These are phyloP conservation scores for Ophiostoma piceae DNA, from an alignment of 2,329 filamentous ascomycete genomes.

Conservation along the genomic window DNA sequence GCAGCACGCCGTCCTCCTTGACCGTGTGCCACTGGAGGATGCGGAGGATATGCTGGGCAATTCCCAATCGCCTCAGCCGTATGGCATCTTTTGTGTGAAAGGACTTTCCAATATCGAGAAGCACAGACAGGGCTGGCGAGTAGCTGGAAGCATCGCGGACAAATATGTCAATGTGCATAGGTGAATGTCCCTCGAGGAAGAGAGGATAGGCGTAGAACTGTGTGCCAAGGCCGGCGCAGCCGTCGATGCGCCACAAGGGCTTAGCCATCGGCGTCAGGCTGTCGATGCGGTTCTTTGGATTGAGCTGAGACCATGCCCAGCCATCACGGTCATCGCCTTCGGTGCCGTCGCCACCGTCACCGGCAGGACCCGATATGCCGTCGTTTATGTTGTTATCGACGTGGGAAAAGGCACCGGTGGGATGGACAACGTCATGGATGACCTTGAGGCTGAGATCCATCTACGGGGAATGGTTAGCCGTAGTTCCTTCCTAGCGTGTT, in stretches of 20 bases:
- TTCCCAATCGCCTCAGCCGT: constrained; percentile 46
- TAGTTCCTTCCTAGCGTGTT: constrained; percentile 1
- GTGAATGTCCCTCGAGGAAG: constrained; percentile 42
- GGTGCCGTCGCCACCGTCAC: background rate
- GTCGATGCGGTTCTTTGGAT: constrained; percentile 57
- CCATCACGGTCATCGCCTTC: constrained; percentile 5
- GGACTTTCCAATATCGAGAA: constrained; percentile 47
- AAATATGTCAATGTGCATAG: constrained; percentile 55
- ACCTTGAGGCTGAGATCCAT: constrained; percentile 52
- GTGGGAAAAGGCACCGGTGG: constrained; percentile 48
- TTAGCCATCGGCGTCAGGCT: constrained; percentile 43
- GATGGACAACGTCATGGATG: constrained; percentile 54
- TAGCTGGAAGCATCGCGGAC: constrained; percentile 44
- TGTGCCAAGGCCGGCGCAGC: constrained; percentile 52
- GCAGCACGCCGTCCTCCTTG: constrained; percentile 31
- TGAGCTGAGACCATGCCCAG: constrained; percentile 50
- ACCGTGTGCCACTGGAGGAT: constrained; percentile 50
- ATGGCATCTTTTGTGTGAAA: constrained; percentile 52
- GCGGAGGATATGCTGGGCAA: constrained; percentile 50
- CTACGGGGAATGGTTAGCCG: background rate
- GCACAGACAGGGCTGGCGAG: constrained; percentile 39
- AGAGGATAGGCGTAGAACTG: constrained; percentile 54
- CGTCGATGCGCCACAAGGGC: constrained; percentile 55
- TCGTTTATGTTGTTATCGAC: constrained; percentile 7
- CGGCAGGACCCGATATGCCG: background rate